These are phyloP conservation scores for Clarireedia homoeocarpa DNA, from an alignment of 2,329 filamentous ascomycete species.

Conservation along the genomic window DNA sequence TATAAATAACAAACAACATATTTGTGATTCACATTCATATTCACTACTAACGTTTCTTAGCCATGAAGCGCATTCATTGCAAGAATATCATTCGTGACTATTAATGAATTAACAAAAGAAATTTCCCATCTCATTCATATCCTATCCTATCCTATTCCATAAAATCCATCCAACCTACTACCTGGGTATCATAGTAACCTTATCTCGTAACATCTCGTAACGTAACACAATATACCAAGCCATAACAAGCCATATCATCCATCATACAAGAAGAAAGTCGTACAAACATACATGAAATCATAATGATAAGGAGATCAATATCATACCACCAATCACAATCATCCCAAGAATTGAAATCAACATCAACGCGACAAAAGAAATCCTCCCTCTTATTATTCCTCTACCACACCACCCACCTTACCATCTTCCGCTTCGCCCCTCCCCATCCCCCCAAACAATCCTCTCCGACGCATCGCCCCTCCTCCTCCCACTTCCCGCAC, in stretches of 20 bases:
- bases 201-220: no score
- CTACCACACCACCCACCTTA: not conserved
- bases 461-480: not conserved
- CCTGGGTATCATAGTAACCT: no score
- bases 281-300: no score
- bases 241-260: no score
- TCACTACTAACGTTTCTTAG: not conserved
- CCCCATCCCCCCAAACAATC: conserved; percentile 6
- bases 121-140: not conserved
- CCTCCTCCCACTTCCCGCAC: not conserved
- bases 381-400: not conserved
- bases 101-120: not conserved
- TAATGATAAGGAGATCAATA: no score
- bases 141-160: no score
- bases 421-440: conserved; percentile 3
- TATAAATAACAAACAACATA: no score
- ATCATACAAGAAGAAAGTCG: no score
- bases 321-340: no score
- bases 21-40: not conserved
- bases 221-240: no score
- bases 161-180: no score
- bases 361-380: not conserved
- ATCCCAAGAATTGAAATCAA: not conserved
- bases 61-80: not conserved
- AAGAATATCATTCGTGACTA: not conserved